A percentile compares a stretch with the other conserved stretches of the same genome.
phyloP scores from a whole-genome alignment of 345 rosid genomes.

The sweet orange (Citrus sinensis) region DNA sequence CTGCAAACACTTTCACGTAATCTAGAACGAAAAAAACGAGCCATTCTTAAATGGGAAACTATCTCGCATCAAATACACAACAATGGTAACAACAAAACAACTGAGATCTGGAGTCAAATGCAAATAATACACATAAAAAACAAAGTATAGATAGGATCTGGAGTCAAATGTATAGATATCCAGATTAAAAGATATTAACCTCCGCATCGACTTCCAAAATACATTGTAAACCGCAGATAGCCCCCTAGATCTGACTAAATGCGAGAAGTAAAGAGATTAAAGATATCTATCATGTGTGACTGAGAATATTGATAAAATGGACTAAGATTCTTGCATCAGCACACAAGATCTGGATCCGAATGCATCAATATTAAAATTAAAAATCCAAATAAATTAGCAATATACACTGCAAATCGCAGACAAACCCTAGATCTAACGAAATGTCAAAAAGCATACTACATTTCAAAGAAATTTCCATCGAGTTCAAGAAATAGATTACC shows the following conservation, averaged over 20 bases:
- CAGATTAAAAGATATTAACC: not conserved
- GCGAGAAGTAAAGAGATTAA: not conserved
- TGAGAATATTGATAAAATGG: not conserved
- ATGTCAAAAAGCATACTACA: not conserved
- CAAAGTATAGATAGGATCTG: not conserved
- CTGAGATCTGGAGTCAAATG: no score
- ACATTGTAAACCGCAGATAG: no score
- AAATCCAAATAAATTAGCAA: not conserved
- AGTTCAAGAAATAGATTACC: slow-evolving; percentile 6
- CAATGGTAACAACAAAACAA: not conserved
- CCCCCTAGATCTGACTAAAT: no score
- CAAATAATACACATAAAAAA: no score
- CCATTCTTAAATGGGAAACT: not conserved
- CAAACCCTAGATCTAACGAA: not conserved
- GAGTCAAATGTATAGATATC: not conserved
- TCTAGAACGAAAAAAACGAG: not conserved
- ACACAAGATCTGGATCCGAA: not conserved
- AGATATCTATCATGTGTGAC: no score
- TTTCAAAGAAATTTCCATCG: not conserved
- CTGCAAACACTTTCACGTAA: not conserved
- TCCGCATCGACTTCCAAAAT: no score
- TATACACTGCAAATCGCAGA: not conserved
- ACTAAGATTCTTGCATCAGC: not conserved
- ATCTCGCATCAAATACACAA: not conserved
- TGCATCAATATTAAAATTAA: not conserved